Evolutionary conservation across 1,139 yeast genomes (phyloP).

Genomic region (Kurtzmaniella quercitrusa): DNA sequence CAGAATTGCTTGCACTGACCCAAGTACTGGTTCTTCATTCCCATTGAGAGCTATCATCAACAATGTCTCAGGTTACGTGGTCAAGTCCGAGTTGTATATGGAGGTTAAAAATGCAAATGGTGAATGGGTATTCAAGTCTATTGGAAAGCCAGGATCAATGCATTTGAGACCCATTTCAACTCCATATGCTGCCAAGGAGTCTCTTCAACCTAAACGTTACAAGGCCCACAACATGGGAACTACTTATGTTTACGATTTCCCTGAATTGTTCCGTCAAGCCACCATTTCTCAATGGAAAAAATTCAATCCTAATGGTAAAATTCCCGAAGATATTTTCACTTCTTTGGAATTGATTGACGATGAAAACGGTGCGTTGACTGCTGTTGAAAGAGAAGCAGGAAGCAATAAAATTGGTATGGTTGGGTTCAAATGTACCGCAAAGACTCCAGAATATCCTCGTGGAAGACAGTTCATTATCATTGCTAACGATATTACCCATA

Average conservation of each 20-base stretch:
- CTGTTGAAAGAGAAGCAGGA: slow-evolving; percentile 93
- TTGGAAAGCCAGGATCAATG: slow-evolving; percentile 94
- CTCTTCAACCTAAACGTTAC: slow-evolving; percentile 97
- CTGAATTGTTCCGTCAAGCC: slow-evolving; percentile 96
- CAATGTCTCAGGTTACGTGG: slow-evolving; percentile 96
- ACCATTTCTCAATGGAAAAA: slow-evolving; percentile 80
- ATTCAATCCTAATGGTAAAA: slow-evolving; percentile 46
- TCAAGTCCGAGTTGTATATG: slow-evolving; percentile 88
- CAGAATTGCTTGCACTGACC: slow-evolving; percentile 91
- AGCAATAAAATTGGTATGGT: slow-evolving; percentile 96
- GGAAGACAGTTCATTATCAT: slow-evolving; percentile 91
- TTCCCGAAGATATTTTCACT: slow-evolving; percentile 75
- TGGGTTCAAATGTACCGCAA: slow-evolving; percentile 85
- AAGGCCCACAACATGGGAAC: slow-evolving; percentile 98
- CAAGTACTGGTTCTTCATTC: slow-evolving; percentile 80
- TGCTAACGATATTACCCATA: slow-evolving; percentile 95
- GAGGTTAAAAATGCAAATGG: slow-evolving; percentile 89
- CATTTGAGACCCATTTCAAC: slow-evolving; percentile 93
- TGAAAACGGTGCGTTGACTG: slow-evolving; percentile 71
- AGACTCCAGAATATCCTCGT: slow-evolving; percentile 95
- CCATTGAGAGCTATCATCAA: slow-evolving; percentile 95
- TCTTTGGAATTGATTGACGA: slow-evolving; percentile 84
- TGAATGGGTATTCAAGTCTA: slow-evolving; percentile 94
- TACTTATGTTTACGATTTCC: slow-evolving; percentile 97
- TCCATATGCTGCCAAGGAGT: slow-evolving; percentile 96